Evolutionary conservation across 2,329 filamentous ascomycete genomes (phyloP), one percentile per base, ranked within the genome.

Genomic region (Aureobasidium sp.): DNA sequence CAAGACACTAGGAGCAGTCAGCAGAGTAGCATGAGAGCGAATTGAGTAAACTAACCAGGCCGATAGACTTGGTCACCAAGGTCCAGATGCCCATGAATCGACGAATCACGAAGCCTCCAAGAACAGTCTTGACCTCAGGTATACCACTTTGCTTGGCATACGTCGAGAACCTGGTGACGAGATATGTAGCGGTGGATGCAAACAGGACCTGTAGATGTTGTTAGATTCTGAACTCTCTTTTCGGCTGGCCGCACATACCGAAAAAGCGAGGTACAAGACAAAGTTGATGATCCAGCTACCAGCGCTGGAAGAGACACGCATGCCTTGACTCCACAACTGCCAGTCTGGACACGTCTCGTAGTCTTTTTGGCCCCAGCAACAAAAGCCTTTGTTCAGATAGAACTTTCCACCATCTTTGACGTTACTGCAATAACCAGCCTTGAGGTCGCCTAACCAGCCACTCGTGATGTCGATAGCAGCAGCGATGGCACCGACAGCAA

Each of bases 71-170:
- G 61, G 91, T 91, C 34, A 90, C 74, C 70, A 97, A 78, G 1
- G 93, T 97, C 92, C 92, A 97, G 36, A 81, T 80, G 10, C 92
- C 90, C 70, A 97, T 79, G 69, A 97, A 96, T 63, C 87, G 84
- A 64, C 87, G 83, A 64, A 99, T 97, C 36, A 99, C 87, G 73
- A 97, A 97, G 6, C 93, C 93, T 44, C 93, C 93, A 59, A 99
- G 78, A 9, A 99, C 85, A 3, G 92, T 97, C 79, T 99, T 99
- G 76, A 99, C 95, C 78, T 99, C 93, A 6, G 93, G 91, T 67
- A 99, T 97, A 75, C 93, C 93, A 72, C 91, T 96, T 71, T 97
- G 93, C 72, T 89, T 93, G 51, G 93, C 93, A 75, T 96, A 90
- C 5, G 89, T 80, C 29, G 90, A 91, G 74, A 92, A 97, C 68